phyloP scores from a whole-genome alignment of 768 basidiomycete genomes.

The Hypsizygus marmoreus region DNA sequence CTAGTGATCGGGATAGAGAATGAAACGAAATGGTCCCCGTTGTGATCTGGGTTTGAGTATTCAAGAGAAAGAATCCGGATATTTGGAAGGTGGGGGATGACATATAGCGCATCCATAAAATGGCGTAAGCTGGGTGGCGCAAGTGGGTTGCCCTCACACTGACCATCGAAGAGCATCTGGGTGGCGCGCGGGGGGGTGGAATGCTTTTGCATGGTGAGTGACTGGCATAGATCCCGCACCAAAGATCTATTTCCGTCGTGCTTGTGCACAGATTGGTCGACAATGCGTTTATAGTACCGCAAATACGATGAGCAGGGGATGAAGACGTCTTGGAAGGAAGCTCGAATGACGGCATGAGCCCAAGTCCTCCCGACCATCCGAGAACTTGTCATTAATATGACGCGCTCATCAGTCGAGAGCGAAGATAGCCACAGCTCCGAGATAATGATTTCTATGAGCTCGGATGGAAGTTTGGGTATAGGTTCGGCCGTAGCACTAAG shows the following conservation, averaged over 20 bases:
- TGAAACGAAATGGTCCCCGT: slow-evolving; percentile 13
- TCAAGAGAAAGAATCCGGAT: slow-evolving; percentile 22
- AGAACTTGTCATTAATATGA: slow-evolving; percentile 29
- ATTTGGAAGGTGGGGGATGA: slow-evolving; percentile 17
- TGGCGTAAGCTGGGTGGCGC: slow-evolving; percentile 19
- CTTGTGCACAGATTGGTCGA: slow-evolving; percentile 6
- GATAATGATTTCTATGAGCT: slow-evolving; percentile 25
- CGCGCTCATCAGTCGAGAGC: slow-evolving; percentile 29
- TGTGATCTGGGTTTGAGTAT: slow-evolving; percentile 22
- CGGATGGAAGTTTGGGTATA: slow-evolving; percentile 6
- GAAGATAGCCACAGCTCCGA: slow-evolving; percentile 29
- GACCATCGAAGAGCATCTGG: slow-evolving; percentile 14
- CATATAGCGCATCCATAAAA: slow-evolving; percentile 20
- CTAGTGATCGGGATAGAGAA: slow-evolving; percentile 32
- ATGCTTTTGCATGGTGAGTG: slow-evolving; percentile 14
- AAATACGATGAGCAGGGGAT: slow-evolving; percentile 29
- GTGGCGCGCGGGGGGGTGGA: not conserved
- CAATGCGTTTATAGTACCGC: slow-evolving; percentile 10
- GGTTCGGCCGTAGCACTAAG: too few relatives aligned
- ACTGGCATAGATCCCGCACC: slow-evolving; percentile 4
- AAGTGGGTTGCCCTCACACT: too few relatives aligned
- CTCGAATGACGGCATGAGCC: slow-evolving; percentile 28
- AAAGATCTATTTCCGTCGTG: slow-evolving; percentile 1
- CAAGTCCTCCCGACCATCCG: slow-evolving; percentile 29
- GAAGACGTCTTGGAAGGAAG: slow-evolving; percentile 33